Conservation (phyloP, 768 basidiomycete species). For the Dacryopinax primogenitus region DNA sequence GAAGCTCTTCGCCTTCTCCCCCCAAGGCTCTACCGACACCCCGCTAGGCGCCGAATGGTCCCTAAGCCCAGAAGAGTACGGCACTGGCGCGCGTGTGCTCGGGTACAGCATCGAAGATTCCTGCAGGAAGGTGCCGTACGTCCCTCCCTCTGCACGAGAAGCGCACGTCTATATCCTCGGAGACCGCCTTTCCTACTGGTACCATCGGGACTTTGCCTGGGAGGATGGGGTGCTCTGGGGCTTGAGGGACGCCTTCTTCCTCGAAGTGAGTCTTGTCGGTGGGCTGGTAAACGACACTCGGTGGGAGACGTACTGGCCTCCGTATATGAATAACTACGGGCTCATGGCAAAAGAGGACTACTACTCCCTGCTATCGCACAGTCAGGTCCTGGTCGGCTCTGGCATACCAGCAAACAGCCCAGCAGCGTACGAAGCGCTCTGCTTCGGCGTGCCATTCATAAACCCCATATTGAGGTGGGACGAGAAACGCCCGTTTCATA, state of each 20-base stretch:
- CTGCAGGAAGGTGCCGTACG: constrained; percentile 5
- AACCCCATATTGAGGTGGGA: constrained; percentile 11
- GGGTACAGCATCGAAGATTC: constrained; percentile 11
- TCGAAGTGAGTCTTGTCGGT: not conserved
- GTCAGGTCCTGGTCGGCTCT: constrained; percentile 15
- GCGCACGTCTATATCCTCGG: constrained; percentile 10
- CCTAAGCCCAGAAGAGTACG: not conserved
- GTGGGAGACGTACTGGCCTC: not conserved
- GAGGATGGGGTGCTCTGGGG: constrained; percentile 4
- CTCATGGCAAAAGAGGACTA: constrained; percentile 5
- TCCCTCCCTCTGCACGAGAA: constrained; percentile 5
- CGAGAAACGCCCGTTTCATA: constrained; percentile 19
- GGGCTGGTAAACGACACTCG: constrained; percentile 2
- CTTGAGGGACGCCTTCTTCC: constrained; percentile 1
- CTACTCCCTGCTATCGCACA: constrained; percentile 1
- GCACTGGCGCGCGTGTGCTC: not conserved
- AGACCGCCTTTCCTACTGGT: constrained; percentile 12
- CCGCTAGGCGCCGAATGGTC: not conserved
- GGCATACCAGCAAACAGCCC: constrained; percentile 13
- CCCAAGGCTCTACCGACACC: not conserved
- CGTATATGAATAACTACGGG: not conserved
- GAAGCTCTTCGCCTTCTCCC: constrained; percentile 6
- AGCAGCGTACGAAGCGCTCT: constrained; percentile 14
- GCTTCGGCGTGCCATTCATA: constrained; percentile 13
- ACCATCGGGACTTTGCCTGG: not conserved